Base-by-base conservation (phyloP, 306 rosid genomes). In the Dalbergia oliveri region DNA sequence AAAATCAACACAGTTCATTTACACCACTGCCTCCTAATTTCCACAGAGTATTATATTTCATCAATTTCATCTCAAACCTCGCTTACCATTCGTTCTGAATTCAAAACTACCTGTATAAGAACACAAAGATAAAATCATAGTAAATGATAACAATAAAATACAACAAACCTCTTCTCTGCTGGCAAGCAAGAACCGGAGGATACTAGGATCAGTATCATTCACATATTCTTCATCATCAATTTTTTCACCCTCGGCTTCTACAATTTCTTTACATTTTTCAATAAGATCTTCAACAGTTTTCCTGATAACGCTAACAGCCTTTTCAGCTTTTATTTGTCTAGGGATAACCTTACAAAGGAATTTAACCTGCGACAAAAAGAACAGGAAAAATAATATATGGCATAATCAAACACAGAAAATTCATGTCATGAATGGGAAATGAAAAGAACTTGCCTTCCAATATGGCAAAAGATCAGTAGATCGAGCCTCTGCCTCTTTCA, bases 401-500 rank as follows among this genome's bases (percentile, higher is more conserved):
- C 61, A 72, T 41, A 44, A 72, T 14, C 60, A 26, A 63, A 41
- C 44, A 75, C 68, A 47, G 45, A 50, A 34, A 50, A 35, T 62
- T 26, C 72, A 67, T 10, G 35, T 54, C 54, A 77, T 10, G 76
- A 77, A 23, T 19, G 35, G 35, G 16, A 5, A n/a, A 70, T 19
- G 19, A 58, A 47, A 79, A 84, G 47, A 11, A 75, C 81, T 31
- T 79, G 83, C 99, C 97, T 95, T 93, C 99, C 96, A 95, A 85
- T 95, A 93, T 11, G 99, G 99, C 73, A 95, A 91, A 71, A 95
- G 72, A 72, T 95, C 98, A 23, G 97, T 95, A 21, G 99, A 91
- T 14, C 93, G 98, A 83, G 94, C 97, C 86, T 95, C 98, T 6
- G 98, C 97, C 90, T 93, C 97, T 86, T 95, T 95, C 85, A 95